Evolutionary conservation across 2,329 filamentous ascomycete species (phyloP).

Genomic region (Trichophyton simii): DNA sequence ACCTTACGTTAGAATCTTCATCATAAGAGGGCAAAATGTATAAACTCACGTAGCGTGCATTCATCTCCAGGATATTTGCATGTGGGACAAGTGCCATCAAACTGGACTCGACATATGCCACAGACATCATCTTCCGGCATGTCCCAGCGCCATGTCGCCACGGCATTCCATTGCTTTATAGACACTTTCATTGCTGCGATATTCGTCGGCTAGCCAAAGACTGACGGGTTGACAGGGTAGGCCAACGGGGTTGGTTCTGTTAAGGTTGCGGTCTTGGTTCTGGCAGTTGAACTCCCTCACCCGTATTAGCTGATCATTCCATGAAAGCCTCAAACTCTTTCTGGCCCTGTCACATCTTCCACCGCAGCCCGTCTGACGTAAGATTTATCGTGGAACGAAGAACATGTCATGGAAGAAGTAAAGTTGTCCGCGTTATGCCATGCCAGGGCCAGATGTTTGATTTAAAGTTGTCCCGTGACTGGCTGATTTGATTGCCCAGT

Average conservation of each 20-base stretch:
- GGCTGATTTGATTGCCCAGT: not conserved
- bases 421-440: not conserved
- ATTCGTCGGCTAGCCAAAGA: not conserved
- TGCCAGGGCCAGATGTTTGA: too few species aligned
- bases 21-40: too few species aligned
- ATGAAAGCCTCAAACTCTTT: too few species aligned
- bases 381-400: too few species aligned
- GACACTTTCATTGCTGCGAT: conserved; percentile 69
- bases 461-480: not conserved
- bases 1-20: not conserved
- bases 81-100: conserved; percentile 92
- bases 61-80: conserved; percentile 98
- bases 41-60: conserved; percentile 66
- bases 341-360: too few species aligned
- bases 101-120: conserved; percentile 95
- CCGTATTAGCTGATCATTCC: not conserved
- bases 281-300: not conserved
- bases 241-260: conserved; percentile 5
- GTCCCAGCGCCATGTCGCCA: conserved; percentile 96
- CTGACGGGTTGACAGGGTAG: not conserved
- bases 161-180: conserved; percentile 83
- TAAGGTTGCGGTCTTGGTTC: not conserved
- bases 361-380: too few species aligned
- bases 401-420: not conserved
- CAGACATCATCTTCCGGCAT: conserved; percentile 96